Evolutionary conservation across 495 filamentous ascomycete species (phyloP).

Genomic region (Xylaria bambusicola): DNA sequence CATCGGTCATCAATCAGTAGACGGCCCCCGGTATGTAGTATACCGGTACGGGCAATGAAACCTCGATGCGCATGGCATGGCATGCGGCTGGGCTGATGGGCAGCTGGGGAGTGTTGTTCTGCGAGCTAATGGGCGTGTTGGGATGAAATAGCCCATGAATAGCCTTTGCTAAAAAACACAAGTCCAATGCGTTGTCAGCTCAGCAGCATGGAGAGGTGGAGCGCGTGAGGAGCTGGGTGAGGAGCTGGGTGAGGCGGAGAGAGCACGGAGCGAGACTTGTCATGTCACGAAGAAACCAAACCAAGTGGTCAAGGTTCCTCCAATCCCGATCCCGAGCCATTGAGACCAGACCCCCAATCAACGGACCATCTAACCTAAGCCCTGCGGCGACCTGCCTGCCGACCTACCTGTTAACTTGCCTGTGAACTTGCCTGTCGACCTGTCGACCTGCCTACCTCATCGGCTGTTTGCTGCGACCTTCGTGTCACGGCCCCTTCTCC

Average conservation of each 20-base stretch:
- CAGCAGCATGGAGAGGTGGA: not conserved
- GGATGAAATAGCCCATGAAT: constrained; percentile 8
- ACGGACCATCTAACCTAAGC: constrained; percentile 18
- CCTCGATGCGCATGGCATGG: constrained; percentile 10
- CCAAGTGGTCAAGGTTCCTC: constrained; percentile 33
- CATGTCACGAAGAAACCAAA: constrained; percentile 21
- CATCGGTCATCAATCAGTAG: constrained; percentile 14
- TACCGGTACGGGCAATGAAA: constrained; percentile 12
- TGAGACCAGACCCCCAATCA: constrained; percentile 29
- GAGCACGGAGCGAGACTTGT: constrained; percentile 16
- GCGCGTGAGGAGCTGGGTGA: not conserved
- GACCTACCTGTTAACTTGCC: no score
- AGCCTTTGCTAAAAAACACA: constrained; percentile 10
- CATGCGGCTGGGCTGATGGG: constrained; percentile 20
- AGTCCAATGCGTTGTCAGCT: constrained; percentile 2
- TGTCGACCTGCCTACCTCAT: constrained; percentile 22
- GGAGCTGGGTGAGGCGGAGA: not conserved
- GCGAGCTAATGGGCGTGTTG: not conserved
- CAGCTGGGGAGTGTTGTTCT: constrained; percentile 16
- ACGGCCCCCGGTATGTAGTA: not conserved
- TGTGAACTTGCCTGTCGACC: no score
- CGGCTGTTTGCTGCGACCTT: constrained; percentile 23
- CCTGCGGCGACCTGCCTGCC: constrained; percentile 23
- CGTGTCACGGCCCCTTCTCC: constrained; percentile 29
- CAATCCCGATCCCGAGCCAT: constrained; percentile 31